Percentiles rank a stretch among this genome's conserved stretches.
Evolutionary conservation across 768 basidiomycete species (phyloP).

Genomic region (Xerocomellus amylosporus): DNA sequence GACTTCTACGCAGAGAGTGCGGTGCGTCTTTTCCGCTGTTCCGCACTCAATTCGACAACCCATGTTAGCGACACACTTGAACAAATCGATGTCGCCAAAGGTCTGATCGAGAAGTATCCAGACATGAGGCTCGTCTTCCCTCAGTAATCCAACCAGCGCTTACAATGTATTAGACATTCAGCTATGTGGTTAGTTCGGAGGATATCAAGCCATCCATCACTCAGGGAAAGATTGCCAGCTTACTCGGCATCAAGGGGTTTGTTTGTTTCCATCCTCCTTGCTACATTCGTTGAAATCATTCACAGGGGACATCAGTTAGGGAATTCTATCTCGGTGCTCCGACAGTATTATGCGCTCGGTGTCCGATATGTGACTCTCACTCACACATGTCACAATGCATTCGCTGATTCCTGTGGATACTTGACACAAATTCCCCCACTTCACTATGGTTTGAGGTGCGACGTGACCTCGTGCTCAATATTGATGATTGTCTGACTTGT

Average conservation of each 20-base stretch:
- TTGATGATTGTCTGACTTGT: neutral
- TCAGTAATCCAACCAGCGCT: neutral
- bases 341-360: slow-evolving; percentile 80
- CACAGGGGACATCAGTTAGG: slow-evolving; percentile 88
- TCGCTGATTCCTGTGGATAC: slow-evolving; percentile 79
- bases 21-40: slow-evolving; percentile 33
- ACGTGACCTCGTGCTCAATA: neutral
- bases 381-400: slow-evolving; percentile 87
- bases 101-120: slow-evolving; percentile 76
- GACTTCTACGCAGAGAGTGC: slow-evolving; percentile 51
- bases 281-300: neutral
- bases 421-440: slow-evolving; percentile 50
- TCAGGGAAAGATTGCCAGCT: slow-evolving; percentile 77
- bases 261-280: slow-evolving; percentile 19
- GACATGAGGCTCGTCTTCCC: slow-evolving; percentile 43
- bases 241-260: slow-evolving; percentile 92
- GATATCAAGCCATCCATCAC: slow-evolving; percentile 60
- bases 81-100: slow-evolving; percentile 84
- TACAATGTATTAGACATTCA: slow-evolving; percentile 53
- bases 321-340: slow-evolving; percentile 80
- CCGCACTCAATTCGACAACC: neutral
- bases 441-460: slow-evolving; percentile 67
- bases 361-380: slow-evolving; percentile 95
- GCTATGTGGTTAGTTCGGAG: slow-evolving; percentile 47
- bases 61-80: slow-evolving; percentile 77